phyloP scores from a whole-genome alignment of 2,329 filamentous ascomycete genomes.

The Fusarium temperatum region DNA sequence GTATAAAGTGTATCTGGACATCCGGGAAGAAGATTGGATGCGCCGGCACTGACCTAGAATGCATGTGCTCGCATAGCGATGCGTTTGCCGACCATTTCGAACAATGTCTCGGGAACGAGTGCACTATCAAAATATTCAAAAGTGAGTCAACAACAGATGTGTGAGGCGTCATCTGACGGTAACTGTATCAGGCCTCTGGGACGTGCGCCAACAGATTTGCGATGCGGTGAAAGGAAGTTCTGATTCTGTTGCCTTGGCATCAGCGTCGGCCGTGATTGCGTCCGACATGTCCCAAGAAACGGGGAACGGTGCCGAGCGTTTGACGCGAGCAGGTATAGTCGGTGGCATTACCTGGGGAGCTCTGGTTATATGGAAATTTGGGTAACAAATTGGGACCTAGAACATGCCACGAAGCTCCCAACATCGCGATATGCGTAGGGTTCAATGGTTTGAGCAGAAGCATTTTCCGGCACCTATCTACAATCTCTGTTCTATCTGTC shows the following conservation, averaged over 20 bases:
- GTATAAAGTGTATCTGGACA: neutral
- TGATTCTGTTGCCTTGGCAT: neutral
- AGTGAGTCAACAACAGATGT: neutral
- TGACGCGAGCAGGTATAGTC: accelerated
- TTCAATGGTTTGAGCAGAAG: accelerated
- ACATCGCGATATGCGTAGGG: accelerated
- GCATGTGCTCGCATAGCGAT: neutral
- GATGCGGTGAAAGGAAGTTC: neutral
- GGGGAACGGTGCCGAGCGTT: neutral
- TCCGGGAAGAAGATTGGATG: neutral
- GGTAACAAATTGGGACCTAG: too few relatives aligned
- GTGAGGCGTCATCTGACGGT: neutral
- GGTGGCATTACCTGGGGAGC: neutral
- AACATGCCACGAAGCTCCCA: neutral
- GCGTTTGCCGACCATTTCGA: neutral
- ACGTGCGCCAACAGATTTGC: neutral
- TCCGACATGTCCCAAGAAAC: neutral
- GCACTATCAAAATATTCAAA: neutral
- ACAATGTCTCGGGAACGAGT: neutral
- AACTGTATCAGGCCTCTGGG: neutral
- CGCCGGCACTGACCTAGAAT: neutral
- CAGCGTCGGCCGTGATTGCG: neutral
- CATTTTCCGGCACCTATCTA: neutral
- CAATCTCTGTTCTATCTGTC: neutral
- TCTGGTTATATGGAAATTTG: neutral